Conservation (phyloP, 371 early-diverging fungal species). For the Zychaea mexicana region DNA sequence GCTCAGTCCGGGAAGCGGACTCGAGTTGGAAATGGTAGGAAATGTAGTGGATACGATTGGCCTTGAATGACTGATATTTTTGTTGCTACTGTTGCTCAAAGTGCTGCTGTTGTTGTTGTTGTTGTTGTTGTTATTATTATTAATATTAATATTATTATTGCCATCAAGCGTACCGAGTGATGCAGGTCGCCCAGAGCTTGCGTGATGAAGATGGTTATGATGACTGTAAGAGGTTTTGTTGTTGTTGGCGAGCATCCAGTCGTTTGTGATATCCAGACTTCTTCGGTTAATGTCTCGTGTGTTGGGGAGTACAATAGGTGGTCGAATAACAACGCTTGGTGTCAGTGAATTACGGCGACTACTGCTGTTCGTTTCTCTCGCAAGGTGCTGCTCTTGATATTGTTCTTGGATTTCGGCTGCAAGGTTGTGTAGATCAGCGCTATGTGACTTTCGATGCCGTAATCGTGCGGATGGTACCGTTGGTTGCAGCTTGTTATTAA, state of each 20-base stretch:
- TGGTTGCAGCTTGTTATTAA: neutral
- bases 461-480: constrained; percentile 11
- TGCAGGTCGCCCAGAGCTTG: constrained; percentile 3
- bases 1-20: constrained; percentile 26
- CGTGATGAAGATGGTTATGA: constrained; percentile 5
- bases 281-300: constrained; percentile 26
- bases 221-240: constrained; percentile 1
- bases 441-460: constrained; percentile 48
- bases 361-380: neutral
- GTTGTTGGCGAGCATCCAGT: constrained; percentile 29
- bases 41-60: constrained; percentile 49
- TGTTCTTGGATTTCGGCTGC: neutral
- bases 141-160: neutral
- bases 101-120: constrained; percentile 1
- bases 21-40: constrained; percentile 44
- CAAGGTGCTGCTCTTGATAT: neutral
- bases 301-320: constrained; percentile 36
- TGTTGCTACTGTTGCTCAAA: neutral
- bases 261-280: constrained; percentile 40
- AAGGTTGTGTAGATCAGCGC: constrained; percentile 38
- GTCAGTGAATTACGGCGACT: constrained; percentile 35
- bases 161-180: neutral
- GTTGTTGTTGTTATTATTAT: neutral
- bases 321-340: constrained; percentile 33
- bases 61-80: constrained; percentile 23